Percentiles rank a stretch among this genome's conserved stretches.
Conservation (phyloP, 2,329 filamentous ascomycete species). For the Penicillium sp. region DNA sequence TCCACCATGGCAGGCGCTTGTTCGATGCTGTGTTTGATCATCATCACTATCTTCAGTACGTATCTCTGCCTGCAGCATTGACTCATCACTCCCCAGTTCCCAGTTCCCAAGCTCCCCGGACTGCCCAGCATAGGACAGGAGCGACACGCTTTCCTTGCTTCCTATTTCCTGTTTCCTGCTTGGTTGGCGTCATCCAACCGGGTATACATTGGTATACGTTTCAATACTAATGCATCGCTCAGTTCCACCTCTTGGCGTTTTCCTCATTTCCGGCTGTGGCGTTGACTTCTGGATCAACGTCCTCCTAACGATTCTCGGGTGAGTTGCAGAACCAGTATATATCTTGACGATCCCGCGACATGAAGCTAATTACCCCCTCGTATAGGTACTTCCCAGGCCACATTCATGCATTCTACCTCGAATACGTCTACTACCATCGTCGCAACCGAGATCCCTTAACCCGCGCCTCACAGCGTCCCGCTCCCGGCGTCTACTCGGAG, state of each 20-base stretch:
- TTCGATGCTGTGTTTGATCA: slow-evolving; percentile 48
- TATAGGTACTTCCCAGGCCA: slow-evolving; percentile 74
- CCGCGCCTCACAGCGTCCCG: slow-evolving; percentile 24
- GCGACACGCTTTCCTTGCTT: not conserved
- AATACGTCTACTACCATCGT: slow-evolving; percentile 82
- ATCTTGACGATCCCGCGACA: not conserved
- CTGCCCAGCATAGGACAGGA: not conserved
- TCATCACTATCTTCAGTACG: slow-evolving; percentile 54
- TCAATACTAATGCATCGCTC: slow-evolving; percentile 15
- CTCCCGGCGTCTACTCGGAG: slow-evolving; percentile 46
- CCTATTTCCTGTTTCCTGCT: not conserved
- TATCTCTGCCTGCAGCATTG: not conserved
- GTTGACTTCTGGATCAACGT: slow-evolving; percentile 70
- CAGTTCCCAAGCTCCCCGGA: not conserved
- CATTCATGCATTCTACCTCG: slow-evolving; percentile 78
- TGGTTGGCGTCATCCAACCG: not conserved
- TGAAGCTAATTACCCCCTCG: slow-evolving; percentile 8
- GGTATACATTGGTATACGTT: no score
- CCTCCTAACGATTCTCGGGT: slow-evolving; percentile 68
- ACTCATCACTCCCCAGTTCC: not conserved
- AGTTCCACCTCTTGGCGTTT: slow-evolving; percentile 71
- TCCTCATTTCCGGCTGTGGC: slow-evolving; percentile 67
- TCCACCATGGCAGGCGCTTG: slow-evolving; percentile 37
- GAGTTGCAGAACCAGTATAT: slow-evolving; percentile 27
- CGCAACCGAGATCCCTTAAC: slow-evolving; percentile 36